phyloP scores from a whole-genome alignment of 2,329 filamentous ascomycete species.

The Fusarium mexicanum region DNA sequence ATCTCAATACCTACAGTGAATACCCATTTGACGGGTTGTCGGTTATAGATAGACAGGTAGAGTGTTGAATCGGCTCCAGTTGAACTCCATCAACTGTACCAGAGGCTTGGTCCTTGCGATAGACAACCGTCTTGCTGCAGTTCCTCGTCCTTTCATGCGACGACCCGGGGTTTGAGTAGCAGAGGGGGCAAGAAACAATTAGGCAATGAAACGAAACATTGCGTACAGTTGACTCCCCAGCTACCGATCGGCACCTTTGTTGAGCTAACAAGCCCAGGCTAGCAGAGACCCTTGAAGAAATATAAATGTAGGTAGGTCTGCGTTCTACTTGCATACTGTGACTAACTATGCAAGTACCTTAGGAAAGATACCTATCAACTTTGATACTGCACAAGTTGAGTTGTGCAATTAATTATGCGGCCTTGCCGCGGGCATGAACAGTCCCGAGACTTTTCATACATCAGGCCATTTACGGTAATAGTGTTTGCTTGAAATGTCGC shows the following conservation, averaged over 20 bases:
- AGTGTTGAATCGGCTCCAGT: not conserved
- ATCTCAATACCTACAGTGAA: not conserved
- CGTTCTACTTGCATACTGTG: slow-evolving; percentile 6
- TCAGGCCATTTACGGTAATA: slow-evolving; percentile 38
- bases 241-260: slow-evolving; percentile 35
- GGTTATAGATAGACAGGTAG: not conserved
- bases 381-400: slow-evolving; percentile 10
- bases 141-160: slow-evolving; percentile 4
- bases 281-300: slow-evolving; percentile 23
- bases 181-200: slow-evolving; percentile 37
- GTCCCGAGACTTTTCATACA: slow-evolving; percentile 13
- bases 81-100: not conserved
- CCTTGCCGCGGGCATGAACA: slow-evolving; percentile 15
- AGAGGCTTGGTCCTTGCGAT: slow-evolving; percentile 3
- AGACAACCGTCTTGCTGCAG: not conserved
- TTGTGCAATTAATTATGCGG: slow-evolving; percentile 26
- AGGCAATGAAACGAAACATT: slow-evolving; percentile 45
- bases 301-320: not conserved
- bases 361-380: not conserved
- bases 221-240: slow-evolving; percentile 23
- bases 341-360: not conserved
- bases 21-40: not conserved
- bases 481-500: slow-evolving; percentile 36
- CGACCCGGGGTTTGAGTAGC: slow-evolving; percentile 9
- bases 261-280: slow-evolving; percentile 25